Evolutionary conservation across 2,329 filamentous ascomycete species (phyloP), one percentile per base, ranked within the genome.

Genomic region (Periconia sp.): DNA sequence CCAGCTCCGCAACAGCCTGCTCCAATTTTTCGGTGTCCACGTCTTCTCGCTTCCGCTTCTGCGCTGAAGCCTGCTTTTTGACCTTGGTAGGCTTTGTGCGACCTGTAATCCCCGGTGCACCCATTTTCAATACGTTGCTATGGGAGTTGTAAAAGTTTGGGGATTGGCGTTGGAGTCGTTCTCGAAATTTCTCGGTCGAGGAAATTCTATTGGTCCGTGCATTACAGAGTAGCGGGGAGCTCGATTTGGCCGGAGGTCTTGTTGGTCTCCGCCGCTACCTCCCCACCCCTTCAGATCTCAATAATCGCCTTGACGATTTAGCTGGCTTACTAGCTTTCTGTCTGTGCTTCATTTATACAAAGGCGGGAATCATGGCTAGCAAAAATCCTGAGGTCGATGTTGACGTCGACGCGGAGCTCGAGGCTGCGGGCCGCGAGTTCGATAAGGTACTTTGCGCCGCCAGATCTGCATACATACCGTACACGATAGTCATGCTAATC

Each of bases 361-460:
- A 27, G 43, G 44, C 15, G 17, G 1, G 20, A 50, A 57, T 62
- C 55, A 82, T 82, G 80, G 77, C 76, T 59, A 82, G 87, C 51
- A 82, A 85, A 61, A 89, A 92, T 62, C 41, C 41, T 6, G 45
- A 40, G 9, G 37, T 42, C 35, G 88, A 90, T 44, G 23, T 43
- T 14, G 69, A 73, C 43, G 59, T 69, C 17, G 83, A 96, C 58
- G 88, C 92, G 69, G 85, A 86, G 56, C 86, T 97, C 41, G 91
- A 93, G 68, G 82, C 85, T 33, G 92, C 96, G 71, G 87, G 88
- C 50, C 95, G 93, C 66, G 93, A 96, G 72, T 95, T 93, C 69
- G 88, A 90, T 70, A 97, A 97, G 82, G 91, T 87, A 64, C 49
- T 45, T 10, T 33, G 31, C 1, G 27, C 18, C 1, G 27, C 18